Percentiles rank a stretch among this genome's conserved stretches.
phyloP scores from a whole-genome alignment of 495 filamentous ascomycete species.

The Penicillium lividum region DNA sequence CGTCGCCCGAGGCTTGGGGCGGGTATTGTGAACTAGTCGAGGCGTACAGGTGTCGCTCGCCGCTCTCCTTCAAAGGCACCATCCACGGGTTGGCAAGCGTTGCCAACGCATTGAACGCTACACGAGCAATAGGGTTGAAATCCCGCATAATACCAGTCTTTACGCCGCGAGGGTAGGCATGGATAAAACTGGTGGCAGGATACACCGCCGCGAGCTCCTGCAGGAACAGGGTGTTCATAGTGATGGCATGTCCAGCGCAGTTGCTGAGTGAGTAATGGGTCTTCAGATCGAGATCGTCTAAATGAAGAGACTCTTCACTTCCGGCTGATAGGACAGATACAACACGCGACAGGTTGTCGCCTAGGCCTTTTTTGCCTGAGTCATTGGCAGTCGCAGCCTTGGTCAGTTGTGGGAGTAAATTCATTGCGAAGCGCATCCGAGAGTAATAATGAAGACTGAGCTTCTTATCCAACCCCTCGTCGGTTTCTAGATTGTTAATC shows the following conservation, averaged over 20 bases:
- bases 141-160: conserved; percentile 40
- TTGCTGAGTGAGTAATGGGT: conserved; percentile 33
- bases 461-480: conserved; percentile 61
- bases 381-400: conserved; percentile 21
- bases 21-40: conserved; percentile 44
- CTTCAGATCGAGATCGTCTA: conserved; percentile 48
- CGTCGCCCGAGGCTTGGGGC: conserved; percentile 11
- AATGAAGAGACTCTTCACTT: conserved; percentile 51
- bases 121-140: conserved; percentile 12
- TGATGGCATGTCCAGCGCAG: conserved; percentile 45
- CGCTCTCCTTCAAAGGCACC: conserved; percentile 41
- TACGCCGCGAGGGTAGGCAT: conserved; percentile 58
- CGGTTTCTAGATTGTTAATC: conserved; percentile 45
- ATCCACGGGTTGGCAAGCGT: conserved; percentile 25
- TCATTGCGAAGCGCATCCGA: conserved; percentile 63
- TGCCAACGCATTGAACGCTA: conserved; percentile 13
- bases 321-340: conserved; percentile 56
- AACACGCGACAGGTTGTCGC: conserved; percentile 51
- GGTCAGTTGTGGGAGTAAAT: conserved; percentile 61
- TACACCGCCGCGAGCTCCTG: conserved; percentile 40
- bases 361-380: conserved; percentile 1
- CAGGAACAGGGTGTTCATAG: conserved; percentile 51
- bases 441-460: conserved; percentile 62
- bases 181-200: conserved; percentile 57
- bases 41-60: conserved; percentile 45